A percentile compares a stretch with the other conserved stretches of the same genome.
These are phyloP conservation scores for Tulasnella sp. DNA, from an alignment of 768 basidiomycete species.

Conservation along the genomic window DNA sequence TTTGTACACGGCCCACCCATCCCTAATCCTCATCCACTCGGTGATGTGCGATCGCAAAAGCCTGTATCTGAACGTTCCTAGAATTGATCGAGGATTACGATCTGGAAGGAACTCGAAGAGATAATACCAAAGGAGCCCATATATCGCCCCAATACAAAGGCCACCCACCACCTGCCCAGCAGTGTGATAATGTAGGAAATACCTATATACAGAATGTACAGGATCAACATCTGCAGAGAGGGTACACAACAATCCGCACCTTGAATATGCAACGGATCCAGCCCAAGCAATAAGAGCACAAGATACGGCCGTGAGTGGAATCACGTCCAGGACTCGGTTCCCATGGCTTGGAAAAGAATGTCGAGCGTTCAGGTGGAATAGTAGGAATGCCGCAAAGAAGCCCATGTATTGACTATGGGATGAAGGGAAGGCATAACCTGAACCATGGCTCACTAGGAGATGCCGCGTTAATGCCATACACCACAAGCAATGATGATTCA, in stretches of 20 bases:
- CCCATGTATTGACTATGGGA: constrained; percentile 88
- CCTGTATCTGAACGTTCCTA: not conserved
- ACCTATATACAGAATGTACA: constrained; percentile 30
- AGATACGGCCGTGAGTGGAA: constrained; percentile 39
- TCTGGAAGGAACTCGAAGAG: constrained; percentile 47
- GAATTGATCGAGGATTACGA: constrained; percentile 37
- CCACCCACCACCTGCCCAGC: constrained; percentile 67
- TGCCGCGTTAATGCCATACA: not conserved
- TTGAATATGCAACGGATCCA: constrained; percentile 59
- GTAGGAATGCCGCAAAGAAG: constrained; percentile 65
- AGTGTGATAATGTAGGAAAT: constrained; percentile 62
- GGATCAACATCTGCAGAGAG: not conserved
- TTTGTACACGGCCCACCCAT: constrained; percentile 70
- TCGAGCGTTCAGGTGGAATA: constrained; percentile 58
- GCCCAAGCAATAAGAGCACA: constrained; percentile 43
- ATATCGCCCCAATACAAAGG: constrained; percentile 43
- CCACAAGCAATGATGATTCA: not conserved
- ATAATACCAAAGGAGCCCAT: constrained; percentile 45
- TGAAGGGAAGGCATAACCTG: constrained; percentile 78
- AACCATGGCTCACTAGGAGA: constrained; percentile 40
- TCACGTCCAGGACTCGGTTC: constrained; percentile 36
- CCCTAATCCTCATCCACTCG: constrained; percentile 56
- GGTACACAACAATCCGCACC: constrained; percentile 33
- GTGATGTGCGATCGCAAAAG: constrained; percentile 43
- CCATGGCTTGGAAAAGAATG: constrained; percentile 53